These are phyloP conservation scores for Lachnellula subtilissima DNA, from an alignment of 2,329 filamentous ascomycete genomes.

Conservation along the genomic window DNA sequence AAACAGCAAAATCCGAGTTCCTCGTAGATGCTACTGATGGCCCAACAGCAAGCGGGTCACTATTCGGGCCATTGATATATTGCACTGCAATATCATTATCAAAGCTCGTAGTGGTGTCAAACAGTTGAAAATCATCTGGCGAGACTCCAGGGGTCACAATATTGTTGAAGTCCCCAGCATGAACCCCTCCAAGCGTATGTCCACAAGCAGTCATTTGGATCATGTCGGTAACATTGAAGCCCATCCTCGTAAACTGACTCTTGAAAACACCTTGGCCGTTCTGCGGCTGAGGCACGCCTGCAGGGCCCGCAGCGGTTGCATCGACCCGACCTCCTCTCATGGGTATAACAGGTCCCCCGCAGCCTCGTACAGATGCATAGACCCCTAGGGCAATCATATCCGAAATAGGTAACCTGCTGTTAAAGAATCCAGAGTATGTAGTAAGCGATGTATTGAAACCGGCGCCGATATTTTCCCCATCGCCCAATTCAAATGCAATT, in stretches of 20 bases:
- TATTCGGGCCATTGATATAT: conserved; percentile 49
- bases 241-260: conserved; percentile 53
- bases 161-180: conserved; percentile 47
- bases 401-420: conserved; percentile 46
- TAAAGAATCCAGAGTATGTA: conserved; percentile 51
- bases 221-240: conserved; percentile 53
- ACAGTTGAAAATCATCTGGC: conserved; percentile 38
- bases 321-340: conserved; percentile 51
- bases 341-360: conserved; percentile 52
- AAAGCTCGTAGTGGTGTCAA: conserved; percentile 48
- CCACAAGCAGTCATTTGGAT: conserved; percentile 57
- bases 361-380: conserved; percentile 53
- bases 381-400: conserved; percentile 56
- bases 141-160: conserved; percentile 44
- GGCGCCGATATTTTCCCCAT: conserved; percentile 52
- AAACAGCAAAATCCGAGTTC: conserved; percentile 51
- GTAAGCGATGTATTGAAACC: conserved; percentile 50
- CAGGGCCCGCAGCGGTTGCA: conserved; percentile 42
- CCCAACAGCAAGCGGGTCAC: conserved; percentile 51
- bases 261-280: conserved; percentile 48
- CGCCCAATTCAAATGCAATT: conserved; percentile 52
- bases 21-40: conserved; percentile 40
- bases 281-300: conserved; percentile 53
- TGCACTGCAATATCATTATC: conserved; percentile 55
- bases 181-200: conserved; percentile 57